phyloP scores from a whole-genome alignment of 2,329 filamentous ascomycete species.

The Cercospora sojina region DNA sequence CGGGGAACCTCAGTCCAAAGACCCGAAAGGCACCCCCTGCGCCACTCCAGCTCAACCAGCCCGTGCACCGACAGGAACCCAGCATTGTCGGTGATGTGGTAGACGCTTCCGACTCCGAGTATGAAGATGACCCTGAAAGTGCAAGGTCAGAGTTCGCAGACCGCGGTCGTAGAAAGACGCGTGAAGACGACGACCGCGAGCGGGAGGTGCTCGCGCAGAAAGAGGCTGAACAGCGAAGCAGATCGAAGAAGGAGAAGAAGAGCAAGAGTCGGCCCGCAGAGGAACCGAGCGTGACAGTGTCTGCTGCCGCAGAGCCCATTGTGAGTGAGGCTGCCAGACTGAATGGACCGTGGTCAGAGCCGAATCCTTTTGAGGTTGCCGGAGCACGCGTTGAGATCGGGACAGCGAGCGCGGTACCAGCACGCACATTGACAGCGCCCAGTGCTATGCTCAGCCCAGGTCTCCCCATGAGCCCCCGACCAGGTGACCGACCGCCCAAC shows the following conservation, averaged over 20 bases:
- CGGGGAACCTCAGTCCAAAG: constrained; percentile 28
- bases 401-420: constrained; percentile 26
- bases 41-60: constrained; percentile 65
- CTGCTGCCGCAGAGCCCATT: constrained; percentile 14
- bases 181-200: constrained; percentile 81
- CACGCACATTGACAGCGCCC: constrained; percentile 40
- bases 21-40: constrained; percentile 79
- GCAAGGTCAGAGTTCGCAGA: constrained; percentile 34
- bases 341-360: constrained; percentile 25
- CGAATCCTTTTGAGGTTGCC: constrained; percentile 32
- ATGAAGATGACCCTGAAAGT: constrained; percentile 67
- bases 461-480: constrained; percentile 62
- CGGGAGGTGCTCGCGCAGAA: constrained; percentile 67
- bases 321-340: constrained; percentile 13
- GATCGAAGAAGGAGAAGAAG: constrained; percentile 70
- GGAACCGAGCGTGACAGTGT: constrained; percentile 15
- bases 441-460: constrained; percentile 59
- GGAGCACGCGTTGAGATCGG: constrained; percentile 33
- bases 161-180: constrained; percentile 76
- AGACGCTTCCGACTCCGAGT: constrained; percentile 70
- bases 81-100: constrained; percentile 38
- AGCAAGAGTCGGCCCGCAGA: constrained; percentile 49
- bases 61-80: constrained; percentile 18
- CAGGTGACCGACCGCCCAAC: constrained; percentile 58
- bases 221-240: constrained; percentile 64